These are phyloP conservation scores for Heterobasidion irregulare DNA, from an alignment of 1,284 basidiomycete species.

Conservation along the genomic window DNA sequence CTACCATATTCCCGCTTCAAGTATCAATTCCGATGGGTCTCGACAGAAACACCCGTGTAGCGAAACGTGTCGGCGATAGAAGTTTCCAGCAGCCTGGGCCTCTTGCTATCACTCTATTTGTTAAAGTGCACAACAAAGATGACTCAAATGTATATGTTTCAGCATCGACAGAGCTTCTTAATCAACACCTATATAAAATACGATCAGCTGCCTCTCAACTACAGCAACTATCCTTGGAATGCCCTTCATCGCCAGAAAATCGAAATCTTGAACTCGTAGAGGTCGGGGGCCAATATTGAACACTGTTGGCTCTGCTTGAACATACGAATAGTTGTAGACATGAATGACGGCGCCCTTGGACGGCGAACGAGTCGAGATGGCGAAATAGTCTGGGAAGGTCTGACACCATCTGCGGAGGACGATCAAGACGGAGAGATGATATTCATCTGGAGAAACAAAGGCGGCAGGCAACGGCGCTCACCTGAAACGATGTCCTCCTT, in stretches of 20 bases:
- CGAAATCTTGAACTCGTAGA: conserved; percentile 61
- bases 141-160: neutral
- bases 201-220: conserved; percentile 43
- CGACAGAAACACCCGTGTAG: too few relatives aligned
- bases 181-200: conserved; percentile 28
- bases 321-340: conserved; percentile 56
- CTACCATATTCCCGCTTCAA: too few relatives aligned
- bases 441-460: too few relatives aligned
- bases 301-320: conserved; percentile 52
- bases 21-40: too few relatives aligned
- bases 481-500: conserved; percentile 64
- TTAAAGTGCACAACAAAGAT: neutral
- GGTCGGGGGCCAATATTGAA: conserved; percentile 52
- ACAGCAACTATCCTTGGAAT: conserved; percentile 61
- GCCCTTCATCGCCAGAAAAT: conserved; percentile 53
- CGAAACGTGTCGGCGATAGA: too few relatives aligned
- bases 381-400: conserved; percentile 68
- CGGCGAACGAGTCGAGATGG: conserved; percentile 44
- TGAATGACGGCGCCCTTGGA: conserved; percentile 51
- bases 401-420: conserved; percentile 50
- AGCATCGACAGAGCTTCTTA: neutral
- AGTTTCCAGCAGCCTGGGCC: too few relatives aligned
- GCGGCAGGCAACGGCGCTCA: conserved; percentile 15
- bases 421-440: neutral
- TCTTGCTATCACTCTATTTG: too few relatives aligned